Base-by-base conservation (phyloP, 1,139 yeast genomes). In the Yamadazyma taylorii region DNA sequence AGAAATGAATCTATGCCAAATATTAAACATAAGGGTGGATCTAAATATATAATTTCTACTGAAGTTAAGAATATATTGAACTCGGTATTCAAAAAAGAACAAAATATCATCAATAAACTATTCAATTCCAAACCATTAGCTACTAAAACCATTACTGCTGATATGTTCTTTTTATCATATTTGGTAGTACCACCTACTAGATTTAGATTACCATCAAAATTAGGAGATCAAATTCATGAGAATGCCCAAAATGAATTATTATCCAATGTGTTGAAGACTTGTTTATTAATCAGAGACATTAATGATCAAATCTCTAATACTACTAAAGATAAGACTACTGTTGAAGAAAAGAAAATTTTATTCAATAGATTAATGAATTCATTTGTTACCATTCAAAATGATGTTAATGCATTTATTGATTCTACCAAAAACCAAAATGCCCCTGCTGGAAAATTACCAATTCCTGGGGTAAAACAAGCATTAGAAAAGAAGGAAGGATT, bases 401-500 rank as follows among this genome's bases (percentile, higher is more conserved):
- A 90, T 54, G 97, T 89, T 42, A 94, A 92, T 57, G 94, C 90
- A 8, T 87, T 89, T 55, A 81, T 94, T 43, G 99, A 94, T 63
- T 81, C 95, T 24, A 81, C 96, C 35, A 90, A 92, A 63, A 87
- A 85, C 56, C 95, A 85, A 61, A 67, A 68, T 40, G 80, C 83
- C 15, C 75, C 77, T 35, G 81, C 81, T 32, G 83, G 81, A n/a
- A 80, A 78, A 48, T 62, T 78, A 19, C 90, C 96, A 30, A 77
- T 78, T 35, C 98, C 99, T 2, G 99, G 99, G 70, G 80, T 94
- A 53, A 92, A 94, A 62, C 98, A 94, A 72, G 96, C 96, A 4
- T 73, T 94, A 56, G 99, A 94, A 68, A 92, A 94, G 82, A 94
- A 94, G 62, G 98, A 94, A 68, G 99, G 99, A 61, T 75, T 92